Base-by-base conservation (phyloP, 2,329 filamentous ascomycete species). In the Sporothrix brasiliensis region DNA sequence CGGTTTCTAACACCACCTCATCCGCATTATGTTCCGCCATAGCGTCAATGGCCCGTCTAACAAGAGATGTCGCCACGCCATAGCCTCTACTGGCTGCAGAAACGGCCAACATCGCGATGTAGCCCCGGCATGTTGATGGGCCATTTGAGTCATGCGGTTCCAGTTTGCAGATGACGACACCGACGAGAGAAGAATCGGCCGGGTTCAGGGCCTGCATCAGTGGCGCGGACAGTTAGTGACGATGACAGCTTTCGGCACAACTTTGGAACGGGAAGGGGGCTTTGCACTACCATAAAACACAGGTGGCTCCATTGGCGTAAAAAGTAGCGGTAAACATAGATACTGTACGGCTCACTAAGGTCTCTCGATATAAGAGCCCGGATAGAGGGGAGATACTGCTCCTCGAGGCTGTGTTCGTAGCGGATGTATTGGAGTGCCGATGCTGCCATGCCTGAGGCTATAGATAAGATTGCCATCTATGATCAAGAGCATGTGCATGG, bases 81-180 rank as follows among this genome's bases (percentile, higher is more conserved):
- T 89, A 88, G 6, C 94, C 93, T 27, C 95, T 89, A 76, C 92
- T 91, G 34, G 89, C 83, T 52, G 92, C 88, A 56, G 90, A 88
- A 5, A 97, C 94, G n/a, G 95, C 95, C 54, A 99, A 86, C 95
- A 99, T 99, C 77, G 95, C 95, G 75, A 99, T 98, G 81, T 99
- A 99, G 70, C 95, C 95, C 73, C 95, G 88, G 74, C 93, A 85
- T 0, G 88, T 90, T 1, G 87, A 82, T 0, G 87, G 83, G 1
- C 93, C 94, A 74, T 94, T 93, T 6, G 91, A 92, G 27, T 92
- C 88, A 81, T 99, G 95, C 30, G 89, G 87, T 79, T 99, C 95
- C 71, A 99, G 88, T 80, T 99, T 99, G 80, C 91, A 97, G 72
- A 99, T 90, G 58, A 99, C 91, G 60, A 98, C 94, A 70, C 95